phyloP scores from a whole-genome alignment of 2,329 filamentous ascomycete genomes.

The Coniochaeta sp. region DNA sequence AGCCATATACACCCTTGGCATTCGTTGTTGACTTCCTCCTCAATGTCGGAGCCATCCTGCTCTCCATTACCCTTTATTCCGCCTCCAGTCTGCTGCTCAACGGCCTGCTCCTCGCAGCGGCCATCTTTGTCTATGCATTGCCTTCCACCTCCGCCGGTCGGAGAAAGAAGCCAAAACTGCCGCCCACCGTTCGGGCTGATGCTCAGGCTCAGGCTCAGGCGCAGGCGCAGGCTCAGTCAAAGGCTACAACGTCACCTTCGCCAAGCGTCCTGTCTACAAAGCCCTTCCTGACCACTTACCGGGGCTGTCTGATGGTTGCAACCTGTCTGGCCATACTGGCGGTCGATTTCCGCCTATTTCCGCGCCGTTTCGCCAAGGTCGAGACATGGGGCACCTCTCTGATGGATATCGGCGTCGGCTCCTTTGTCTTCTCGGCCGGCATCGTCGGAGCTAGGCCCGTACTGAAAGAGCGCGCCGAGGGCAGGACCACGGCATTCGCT shows the following conservation, averaged over 20 bases:
- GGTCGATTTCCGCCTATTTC: slow-evolving; percentile 90
- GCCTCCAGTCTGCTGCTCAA: slow-evolving; percentile 66
- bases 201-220: no score
- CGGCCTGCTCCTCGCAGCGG: slow-evolving; percentile 65
- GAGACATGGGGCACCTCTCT: slow-evolving; percentile 99
- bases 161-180: slow-evolving; percentile 37
- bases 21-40: slow-evolving; percentile 78
- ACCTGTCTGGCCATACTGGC: slow-evolving; percentile 92
- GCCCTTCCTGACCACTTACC: slow-evolving; percentile 87
- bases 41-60: slow-evolving; percentile 74
- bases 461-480: slow-evolving; percentile 58
- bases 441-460: slow-evolving; percentile 81
- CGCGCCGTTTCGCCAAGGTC: slow-evolving; percentile 90
- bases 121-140: slow-evolving; percentile 52
- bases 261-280: slow-evolving; percentile 64
- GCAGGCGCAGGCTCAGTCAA: slow-evolving; percentile 8
- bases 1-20: slow-evolving; percentile 59
- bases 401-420: slow-evolving; percentile 96
- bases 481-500: slow-evolving; percentile 38
- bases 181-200: no score
- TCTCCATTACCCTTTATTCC: slow-evolving; percentile 81
- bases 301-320: slow-evolving; percentile 82
- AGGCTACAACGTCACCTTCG: slow-evolving; percentile 6
- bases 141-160: slow-evolving; percentile 31
- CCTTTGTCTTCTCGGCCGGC: slow-evolving; percentile 92